Evolutionary conservation across 768 basidiomycete species (phyloP), one percentile per base, ranked within the genome.

Genomic region (Tulasnella sp.): DNA sequence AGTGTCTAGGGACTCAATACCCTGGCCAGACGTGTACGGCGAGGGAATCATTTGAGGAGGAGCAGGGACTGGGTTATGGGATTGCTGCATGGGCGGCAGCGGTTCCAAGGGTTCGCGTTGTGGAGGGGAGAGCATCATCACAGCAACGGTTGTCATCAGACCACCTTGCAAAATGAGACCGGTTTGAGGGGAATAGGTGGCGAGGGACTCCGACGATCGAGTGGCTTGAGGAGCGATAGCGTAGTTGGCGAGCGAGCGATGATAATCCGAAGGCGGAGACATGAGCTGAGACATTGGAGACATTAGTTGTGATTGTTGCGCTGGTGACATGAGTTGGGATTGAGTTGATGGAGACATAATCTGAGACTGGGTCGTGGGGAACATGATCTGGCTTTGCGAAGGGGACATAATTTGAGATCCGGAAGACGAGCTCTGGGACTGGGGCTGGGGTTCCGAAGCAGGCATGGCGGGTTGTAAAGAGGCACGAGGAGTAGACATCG

Each of bases 61-160:
- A 37, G 74, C 29, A 18, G 74, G 74, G 10, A 48, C 74, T n/a
- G 44, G 74, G 40, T 57, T 75, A 13, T 39, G 23, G 6, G 46
- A 39, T 26, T 23, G n/a, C 35, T 55, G 74, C 74, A 75, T 75
- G 35, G 74, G 26, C 23, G 74, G 51, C 13, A 51, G 74, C 9
- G 74, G 74, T 39, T 61, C 57, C 57, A 61, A 26, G 9, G 57
- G 57, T 29, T 61, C 57, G 18, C 42, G 70, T 37, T 57, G 29
- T 15, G 44, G 44, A 32, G 74, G 74, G 7, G 44, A 51, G 23
- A 75, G 15, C 74, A 75, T 75, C 74, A 75, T 75, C 29, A 75
- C 74, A n/a, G 46, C 55, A 6, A 75, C 57, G 35, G 44, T 51
- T 6, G 44, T 75, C 51, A 57, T 39, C 46, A 75, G 16, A 15